Conservation (phyloP, 345 rosid genomes). For the Sisymbrium altissimum region DNA sequence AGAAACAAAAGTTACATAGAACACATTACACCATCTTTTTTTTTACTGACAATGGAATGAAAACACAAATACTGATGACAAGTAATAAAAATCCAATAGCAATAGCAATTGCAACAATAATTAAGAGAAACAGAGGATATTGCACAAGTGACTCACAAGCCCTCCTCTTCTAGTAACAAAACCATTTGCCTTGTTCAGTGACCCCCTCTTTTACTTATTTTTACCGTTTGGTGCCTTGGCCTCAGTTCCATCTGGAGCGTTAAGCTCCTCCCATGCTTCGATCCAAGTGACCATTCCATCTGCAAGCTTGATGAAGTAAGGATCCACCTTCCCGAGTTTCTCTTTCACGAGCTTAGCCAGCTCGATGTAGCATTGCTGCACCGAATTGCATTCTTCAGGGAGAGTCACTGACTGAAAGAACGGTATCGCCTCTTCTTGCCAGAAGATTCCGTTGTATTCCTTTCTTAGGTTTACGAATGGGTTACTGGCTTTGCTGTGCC, state of each 20-base stretch:
- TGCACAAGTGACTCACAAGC: neutral
- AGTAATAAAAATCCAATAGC: neutral
- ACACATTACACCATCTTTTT: neutral
- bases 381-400: constrained; percentile 66
- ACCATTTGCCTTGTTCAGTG: neutral
- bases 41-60: neutral
- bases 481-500: constrained; percentile 92
- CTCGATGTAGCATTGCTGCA: constrained; percentile 75
- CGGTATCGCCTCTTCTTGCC: constrained; percentile 87
- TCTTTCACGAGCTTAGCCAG: constrained; percentile 68
- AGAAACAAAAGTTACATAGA: neutral
- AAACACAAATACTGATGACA: constrained; percentile 4
- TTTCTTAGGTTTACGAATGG: constrained; percentile 79
- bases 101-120: neutral
- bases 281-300: constrained; percentile 86
- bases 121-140: neutral
- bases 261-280: constrained; percentile 83
- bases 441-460: constrained; percentile 79
- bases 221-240: neutral
- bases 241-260: constrained; percentile 33
- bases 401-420: constrained; percentile 65
- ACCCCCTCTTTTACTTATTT: constrained; percentile 9
- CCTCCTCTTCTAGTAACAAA: too few species aligned
- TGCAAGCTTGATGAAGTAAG: constrained; percentile 67
- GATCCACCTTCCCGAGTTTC: constrained; percentile 66